Percentiles rank a stretch among this genome's conserved stretches.
phyloP scores from a whole-genome alignment of 371 early-diverging fungal genomes.

The Syncephalastrum sp. region DNA sequence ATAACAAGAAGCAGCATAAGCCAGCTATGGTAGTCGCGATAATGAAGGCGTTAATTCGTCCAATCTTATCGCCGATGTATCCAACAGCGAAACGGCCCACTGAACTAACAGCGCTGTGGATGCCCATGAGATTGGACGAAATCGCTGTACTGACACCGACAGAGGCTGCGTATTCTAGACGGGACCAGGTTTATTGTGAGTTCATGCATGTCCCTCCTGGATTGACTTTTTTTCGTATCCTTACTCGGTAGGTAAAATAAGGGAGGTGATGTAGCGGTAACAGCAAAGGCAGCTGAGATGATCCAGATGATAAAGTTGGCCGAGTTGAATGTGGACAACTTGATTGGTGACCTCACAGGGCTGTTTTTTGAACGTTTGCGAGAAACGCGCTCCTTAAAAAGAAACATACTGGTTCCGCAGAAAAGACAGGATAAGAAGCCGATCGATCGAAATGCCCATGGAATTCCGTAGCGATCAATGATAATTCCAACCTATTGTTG shows the following conservation, averaged over 20 bases:
- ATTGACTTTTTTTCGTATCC: neutral
- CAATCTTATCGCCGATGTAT: constrained; percentile 59
- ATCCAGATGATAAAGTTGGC: constrained; percentile 30
- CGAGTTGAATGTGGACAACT: constrained; percentile 24
- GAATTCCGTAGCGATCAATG: constrained; percentile 29
- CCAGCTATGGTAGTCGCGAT: constrained; percentile 29
- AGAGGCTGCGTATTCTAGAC: constrained; percentile 24
- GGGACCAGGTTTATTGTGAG: neutral
- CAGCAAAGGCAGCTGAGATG: constrained; percentile 26
- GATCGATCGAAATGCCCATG: constrained; percentile 38
- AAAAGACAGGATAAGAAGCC: constrained; percentile 37
- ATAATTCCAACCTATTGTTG: neutral
- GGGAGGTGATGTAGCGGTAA: constrained; percentile 34
- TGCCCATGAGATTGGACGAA: constrained; percentile 28
- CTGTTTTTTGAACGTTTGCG: constrained; percentile 14
- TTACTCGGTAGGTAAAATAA: constrained; percentile 40
- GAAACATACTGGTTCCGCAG: constrained; percentile 23
- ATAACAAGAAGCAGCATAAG: constrained; percentile 44
- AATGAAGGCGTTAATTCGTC: constrained; percentile 48
- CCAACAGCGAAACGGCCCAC: constrained; percentile 69
- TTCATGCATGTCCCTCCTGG: too few species aligned
- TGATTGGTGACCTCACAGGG: constrained; percentile 26
- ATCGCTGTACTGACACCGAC: constrained; percentile 21
- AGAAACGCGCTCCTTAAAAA: constrained; percentile 35
- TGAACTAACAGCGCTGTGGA: constrained; percentile 43